Conservation (phyloP, 83 land plant genomes). For the Diphasiastrum complanatum region DNA sequence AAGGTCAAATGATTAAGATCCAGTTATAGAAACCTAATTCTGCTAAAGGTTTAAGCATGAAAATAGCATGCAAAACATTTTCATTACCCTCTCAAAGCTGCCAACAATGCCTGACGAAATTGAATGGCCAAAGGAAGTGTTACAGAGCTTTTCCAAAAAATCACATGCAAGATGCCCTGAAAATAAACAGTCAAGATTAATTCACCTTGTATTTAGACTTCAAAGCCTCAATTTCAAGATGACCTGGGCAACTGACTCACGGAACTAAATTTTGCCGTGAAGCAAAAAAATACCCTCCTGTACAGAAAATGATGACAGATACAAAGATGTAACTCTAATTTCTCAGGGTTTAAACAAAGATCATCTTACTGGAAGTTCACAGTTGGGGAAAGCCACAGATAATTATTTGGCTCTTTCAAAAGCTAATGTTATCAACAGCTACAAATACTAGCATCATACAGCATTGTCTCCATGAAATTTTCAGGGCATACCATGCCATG, state of each 20-base stretch:
- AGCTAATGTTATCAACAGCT: neutral
- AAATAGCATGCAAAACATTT: neutral
- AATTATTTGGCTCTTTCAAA: neutral
- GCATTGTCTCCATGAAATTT: neutral
- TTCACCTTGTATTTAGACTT: neutral
- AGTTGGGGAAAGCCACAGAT: no score
- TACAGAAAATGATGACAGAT: neutral
- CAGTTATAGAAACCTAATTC: neutral
- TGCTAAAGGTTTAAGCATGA: neutral
- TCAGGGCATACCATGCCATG: conserved; percentile 21
- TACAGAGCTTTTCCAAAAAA: conserved; percentile 27
- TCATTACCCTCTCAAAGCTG: conserved; percentile 28
- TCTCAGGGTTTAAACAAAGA: no score
- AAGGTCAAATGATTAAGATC: neutral
- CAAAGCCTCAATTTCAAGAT: neutral
- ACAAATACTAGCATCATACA: neutral
- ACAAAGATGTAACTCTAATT: no score
- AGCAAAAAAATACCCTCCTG: neutral
- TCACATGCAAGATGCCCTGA: conserved; percentile 33
- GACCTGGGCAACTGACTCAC: no score
- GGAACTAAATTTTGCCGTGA: no score
- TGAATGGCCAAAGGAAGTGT: conserved; percentile 21
- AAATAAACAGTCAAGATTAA: neutral
- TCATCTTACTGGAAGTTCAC: no score
- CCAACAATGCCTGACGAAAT: conserved; percentile 31